A percentile compares a stretch with the other conserved stretches of the same genome.
Conservation (phyloP, 1,284 basidiomycete species). For the Cryptococcus maquisensis region DNA sequence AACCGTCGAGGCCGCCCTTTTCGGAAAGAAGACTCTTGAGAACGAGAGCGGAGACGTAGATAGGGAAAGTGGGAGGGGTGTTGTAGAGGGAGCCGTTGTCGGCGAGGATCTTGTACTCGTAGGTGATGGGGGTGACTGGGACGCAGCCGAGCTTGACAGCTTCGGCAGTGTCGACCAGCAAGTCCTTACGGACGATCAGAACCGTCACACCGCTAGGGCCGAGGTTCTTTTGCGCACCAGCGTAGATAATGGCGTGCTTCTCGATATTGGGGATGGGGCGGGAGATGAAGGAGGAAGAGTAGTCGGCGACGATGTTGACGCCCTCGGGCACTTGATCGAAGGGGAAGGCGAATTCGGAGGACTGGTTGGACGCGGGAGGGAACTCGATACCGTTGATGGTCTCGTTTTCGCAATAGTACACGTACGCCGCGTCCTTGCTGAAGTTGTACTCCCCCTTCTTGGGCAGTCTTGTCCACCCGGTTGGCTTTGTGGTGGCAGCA, state of each 20-base stretch:
- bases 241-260: constrained; percentile 89
- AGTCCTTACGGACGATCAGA: constrained; percentile 86
- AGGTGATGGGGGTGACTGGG: constrained; percentile 56
- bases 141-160: constrained; percentile 69
- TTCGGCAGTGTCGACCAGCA: constrained; percentile 79
- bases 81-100: constrained; percentile 85
- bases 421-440: constrained; percentile 70
- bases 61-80: constrained; percentile 87
- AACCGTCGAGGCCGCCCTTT: constrained; percentile 67
- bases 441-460: constrained; percentile 69
- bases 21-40: constrained; percentile 63
- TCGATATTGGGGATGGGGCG: constrained; percentile 83
- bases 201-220: constrained; percentile 92
- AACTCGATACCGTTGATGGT: constrained; percentile 97
- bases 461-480: constrained; percentile 78
- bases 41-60: constrained; percentile 88
- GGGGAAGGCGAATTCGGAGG: constrained; percentile 71
- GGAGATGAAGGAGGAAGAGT: constrained; percentile 96
- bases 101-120: constrained; percentile 81
- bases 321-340: constrained; percentile 64
- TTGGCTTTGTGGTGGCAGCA: constrained; percentile 63
- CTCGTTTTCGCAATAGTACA: constrained; percentile 99
- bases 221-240: constrained; percentile 98
- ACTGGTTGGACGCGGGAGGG: constrained; percentile 54
- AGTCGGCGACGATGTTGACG: constrained; percentile 87